Evolutionary conservation across 208 protist species (phyloP), one percentile per base, ranked within the genome.

Genomic region (Blastocrithidia nonstop): DNA sequence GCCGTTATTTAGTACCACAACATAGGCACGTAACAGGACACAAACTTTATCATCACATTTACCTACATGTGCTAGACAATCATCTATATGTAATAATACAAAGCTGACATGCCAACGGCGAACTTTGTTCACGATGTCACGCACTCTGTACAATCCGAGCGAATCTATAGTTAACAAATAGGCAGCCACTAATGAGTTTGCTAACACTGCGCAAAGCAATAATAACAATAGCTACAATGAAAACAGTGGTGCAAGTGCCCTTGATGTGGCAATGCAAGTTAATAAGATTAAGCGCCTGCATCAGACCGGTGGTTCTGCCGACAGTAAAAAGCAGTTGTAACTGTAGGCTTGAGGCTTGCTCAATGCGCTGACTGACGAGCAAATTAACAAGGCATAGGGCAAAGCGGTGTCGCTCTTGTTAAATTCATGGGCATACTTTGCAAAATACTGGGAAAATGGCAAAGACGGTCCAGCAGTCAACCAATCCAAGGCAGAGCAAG

Each of bases 401-500:
- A 89, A 89, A 45, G 79, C 70, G 4, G 76, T 93, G 6, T 73
- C 84, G 24, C 53, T 93, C 45, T 55, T 89, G 63, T 65, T 93
- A 16, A 93, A 93, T 49, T 59, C 72, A n/a, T 93, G 84, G 84
- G 79, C 84, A 27, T 89, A 93, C 59, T 93, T 93, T 54, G 67
- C 84, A 2, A 93, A 93, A 62, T 88, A 64, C 35, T 93, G 84
- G 84, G 79, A 76, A 2, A 79, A 78, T 37, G 84, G 84, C 7
- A 81, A 82, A 41, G 79, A 93, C 23, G 84, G 84, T 0, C 84
- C 84, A 6, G 41, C 2, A 24, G 17, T 24, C n/a, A n/a, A n/a
- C n/a, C n/a, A n/a, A n/a, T n/a, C n/a, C n/a, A n/a, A n/a, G n/a
- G n/a, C n/a, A n/a, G n/a, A n/a, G n/a, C n/a, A n/a, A n/a, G n/a